Percentiles rank a stretch among this genome's conserved stretches.
Evolutionary conservation across 352 stramenopile genomes (phyloP).

Genomic region (Globisporangium splendens): DNA sequence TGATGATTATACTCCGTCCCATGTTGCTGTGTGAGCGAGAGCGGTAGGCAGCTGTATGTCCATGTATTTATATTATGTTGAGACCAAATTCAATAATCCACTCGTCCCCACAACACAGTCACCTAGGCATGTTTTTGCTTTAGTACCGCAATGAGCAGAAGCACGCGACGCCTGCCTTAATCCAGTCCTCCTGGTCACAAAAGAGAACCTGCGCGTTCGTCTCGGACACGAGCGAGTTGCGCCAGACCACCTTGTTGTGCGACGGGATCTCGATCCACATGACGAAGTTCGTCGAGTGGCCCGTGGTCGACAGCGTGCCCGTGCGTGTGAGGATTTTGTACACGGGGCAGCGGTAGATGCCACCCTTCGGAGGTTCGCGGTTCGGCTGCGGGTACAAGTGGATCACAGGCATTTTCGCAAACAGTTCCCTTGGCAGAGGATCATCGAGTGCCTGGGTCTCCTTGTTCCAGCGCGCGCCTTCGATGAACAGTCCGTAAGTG

Average conservation of each 20-base stretch:
- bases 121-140: no score
- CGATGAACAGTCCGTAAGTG: constrained; percentile 86
- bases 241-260: constrained; percentile 62
- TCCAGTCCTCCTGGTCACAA: constrained; percentile 89
- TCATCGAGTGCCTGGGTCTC: constrained; percentile 61
- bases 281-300: constrained; percentile 93
- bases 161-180: constrained; percentile 91
- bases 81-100: no score
- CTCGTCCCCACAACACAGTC: no score
- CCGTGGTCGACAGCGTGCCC: constrained; percentile 88
- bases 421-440: constrained; percentile 84
- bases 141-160: constrained; percentile 91
- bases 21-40: no score
- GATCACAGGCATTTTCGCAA: constrained; percentile 83
- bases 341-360: constrained; percentile 88
- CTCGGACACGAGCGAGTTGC: constrained; percentile 86
- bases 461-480: constrained; percentile 85
- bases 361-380: constrained; percentile 43
- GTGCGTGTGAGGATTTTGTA: constrained; percentile 92
- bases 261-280: constrained; percentile 93
- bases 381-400: constrained; percentile 72
- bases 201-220: constrained; percentile 83
- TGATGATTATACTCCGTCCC: background rate
- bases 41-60: no score
- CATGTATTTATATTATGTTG: no score